Conservation (phyloP, 306 rosid genomes). For the Sicyos edulis region DNA sequence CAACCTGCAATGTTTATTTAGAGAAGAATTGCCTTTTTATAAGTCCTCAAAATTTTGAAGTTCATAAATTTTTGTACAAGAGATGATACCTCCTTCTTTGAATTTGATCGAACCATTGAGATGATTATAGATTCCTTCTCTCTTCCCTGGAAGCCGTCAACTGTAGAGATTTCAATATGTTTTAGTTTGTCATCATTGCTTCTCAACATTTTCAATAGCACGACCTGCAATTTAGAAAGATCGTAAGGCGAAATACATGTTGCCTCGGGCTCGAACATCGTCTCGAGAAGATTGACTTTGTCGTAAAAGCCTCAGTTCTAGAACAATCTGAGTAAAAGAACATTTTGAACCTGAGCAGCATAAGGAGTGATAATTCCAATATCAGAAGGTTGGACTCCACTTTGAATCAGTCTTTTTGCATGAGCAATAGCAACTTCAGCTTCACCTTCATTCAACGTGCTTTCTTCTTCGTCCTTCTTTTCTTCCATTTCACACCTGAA, state of each 20-base stretch:
- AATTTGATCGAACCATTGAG: conserved; percentile 94
- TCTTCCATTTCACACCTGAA: conserved; percentile 96
- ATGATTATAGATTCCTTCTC: conserved; percentile 94
- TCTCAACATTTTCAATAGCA: conserved; percentile 68
- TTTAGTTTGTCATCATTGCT: conserved; percentile 65
- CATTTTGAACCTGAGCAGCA: conserved; percentile 71
- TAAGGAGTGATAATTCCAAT: conserved; percentile 95
- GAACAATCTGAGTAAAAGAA: background rate
- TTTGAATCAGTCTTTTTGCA: conserved; percentile 71
- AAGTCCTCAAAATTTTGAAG: background rate
- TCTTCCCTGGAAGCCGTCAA: conserved; percentile 97
- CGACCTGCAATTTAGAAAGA: conserved; percentile 55
- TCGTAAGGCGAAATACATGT: background rate
- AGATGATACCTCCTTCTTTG: conserved; percentile 67
- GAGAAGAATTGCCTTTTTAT: background rate
- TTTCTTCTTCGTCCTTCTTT: conserved; percentile 96
- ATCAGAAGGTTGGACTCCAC: conserved; percentile 85
- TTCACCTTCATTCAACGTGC: conserved; percentile 95
- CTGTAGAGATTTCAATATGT: conserved; percentile 87
- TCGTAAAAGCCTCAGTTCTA: background rate
- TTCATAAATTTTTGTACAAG: background rate
- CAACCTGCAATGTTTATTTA: conserved; percentile 57
- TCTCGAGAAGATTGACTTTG: background rate
- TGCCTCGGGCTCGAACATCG: background rate
- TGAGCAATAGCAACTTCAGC: conserved; percentile 83